Percentiles rank a stretch among this genome's conserved stretches.
Evolutionary conservation across 108 stramenopile species (phyloP).

Genomic region (Skeletonema grethae): DNA sequence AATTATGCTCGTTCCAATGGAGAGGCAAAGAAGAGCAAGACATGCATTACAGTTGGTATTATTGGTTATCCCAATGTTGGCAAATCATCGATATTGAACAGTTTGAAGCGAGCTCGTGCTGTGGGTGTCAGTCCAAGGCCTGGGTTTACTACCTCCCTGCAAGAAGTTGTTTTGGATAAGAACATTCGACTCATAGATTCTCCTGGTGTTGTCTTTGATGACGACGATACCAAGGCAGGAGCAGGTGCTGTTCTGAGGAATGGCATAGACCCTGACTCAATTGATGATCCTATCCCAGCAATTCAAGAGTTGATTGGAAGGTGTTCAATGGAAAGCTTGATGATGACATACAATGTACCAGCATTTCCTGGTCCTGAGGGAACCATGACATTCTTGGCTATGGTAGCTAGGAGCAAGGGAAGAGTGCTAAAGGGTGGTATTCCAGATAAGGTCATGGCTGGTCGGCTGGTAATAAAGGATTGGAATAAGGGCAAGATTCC

Average conservation of each 20-base stretch:
- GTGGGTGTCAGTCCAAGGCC: slow-evolving; percentile 96
- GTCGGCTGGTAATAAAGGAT: slow-evolving; percentile 92
- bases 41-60: slow-evolving; percentile 89
- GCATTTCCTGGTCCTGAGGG: slow-evolving; percentile 81
- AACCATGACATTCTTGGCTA: slow-evolving; percentile 90
- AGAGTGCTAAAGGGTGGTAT: slow-evolving; percentile 95
- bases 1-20: slow-evolving; percentile 94
- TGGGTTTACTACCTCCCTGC: slow-evolving; percentile 96
- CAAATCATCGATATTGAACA: slow-evolving; percentile 94
- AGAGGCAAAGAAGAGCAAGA: slow-evolving; percentile 65
- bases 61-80: slow-evolving; percentile 95
- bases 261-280: slow-evolving; percentile 94
- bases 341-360: slow-evolving; percentile 96
- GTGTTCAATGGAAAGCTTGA: slow-evolving; percentile 83
- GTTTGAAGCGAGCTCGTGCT: slow-evolving; percentile 89
- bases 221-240: slow-evolving; percentile 54
- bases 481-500: slow-evolving; percentile 97
- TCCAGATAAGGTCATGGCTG: slow-evolving; percentile 93
- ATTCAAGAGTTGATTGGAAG: slow-evolving; percentile 85
- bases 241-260: slow-evolving; percentile 81
- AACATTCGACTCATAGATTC: slow-evolving; percentile 95
- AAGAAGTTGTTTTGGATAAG: slow-evolving; percentile 96
- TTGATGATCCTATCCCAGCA: slow-evolving; percentile 92
- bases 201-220: slow-evolving; percentile 98
- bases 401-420: slow-evolving; percentile 91